A percentile compares a stretch with the other conserved stretches of the same genome.
Conservation (phyloP, 306 rosid species). For the Arachis hypogaea region DNA sequence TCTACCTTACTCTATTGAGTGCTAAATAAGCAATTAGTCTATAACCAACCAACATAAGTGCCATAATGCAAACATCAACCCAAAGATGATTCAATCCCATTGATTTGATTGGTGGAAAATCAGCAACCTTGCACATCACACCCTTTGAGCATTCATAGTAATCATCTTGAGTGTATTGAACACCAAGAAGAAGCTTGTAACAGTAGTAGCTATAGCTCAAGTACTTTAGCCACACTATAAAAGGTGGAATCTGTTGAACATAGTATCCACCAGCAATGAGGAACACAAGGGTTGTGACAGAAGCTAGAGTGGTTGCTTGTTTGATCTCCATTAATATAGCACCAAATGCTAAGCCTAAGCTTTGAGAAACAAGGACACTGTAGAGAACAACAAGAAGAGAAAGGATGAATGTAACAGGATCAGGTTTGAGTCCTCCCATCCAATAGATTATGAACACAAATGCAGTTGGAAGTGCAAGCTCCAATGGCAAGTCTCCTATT, state of each 20-base stretch:
- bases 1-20: slow-evolving; percentile 74
- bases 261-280: slow-evolving; percentile 99
- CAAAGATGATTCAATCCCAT: slow-evolving; percentile 80
- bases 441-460: slow-evolving; percentile 86
- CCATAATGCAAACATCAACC: slow-evolving; percentile 82
- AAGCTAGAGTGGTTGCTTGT: slow-evolving; percentile 92
- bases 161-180: slow-evolving; percentile 76
- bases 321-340: slow-evolving; percentile 94
- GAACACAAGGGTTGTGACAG: slow-evolving; percentile 94
- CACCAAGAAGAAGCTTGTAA: slow-evolving; percentile 92
- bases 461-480: slow-evolving; percentile 95
- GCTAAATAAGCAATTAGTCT: slow-evolving; percentile 87
- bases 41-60: slow-evolving; percentile 85
- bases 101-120: slow-evolving; percentile 75
- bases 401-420: slow-evolving; percentile 75
- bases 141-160: slow-evolving; percentile 80
- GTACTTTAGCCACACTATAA: slow-evolving; percentile 91
- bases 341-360: slow-evolving; percentile 92
- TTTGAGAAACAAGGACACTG: slow-evolving; percentile 92
- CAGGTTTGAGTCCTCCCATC: slow-evolving; percentile 97
- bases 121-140: slow-evolving; percentile 65
- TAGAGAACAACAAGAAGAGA: slow-evolving; percentile 87
- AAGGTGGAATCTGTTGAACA: slow-evolving; percentile 85
- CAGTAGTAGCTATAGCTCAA: slow-evolving; percentile 95
- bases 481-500: slow-evolving; percentile 87